These are phyloP conservation scores for Aspergillus eucalypticola DNA, from an alignment of 2,329 filamentous ascomycete genomes.

Conservation along the genomic window DNA sequence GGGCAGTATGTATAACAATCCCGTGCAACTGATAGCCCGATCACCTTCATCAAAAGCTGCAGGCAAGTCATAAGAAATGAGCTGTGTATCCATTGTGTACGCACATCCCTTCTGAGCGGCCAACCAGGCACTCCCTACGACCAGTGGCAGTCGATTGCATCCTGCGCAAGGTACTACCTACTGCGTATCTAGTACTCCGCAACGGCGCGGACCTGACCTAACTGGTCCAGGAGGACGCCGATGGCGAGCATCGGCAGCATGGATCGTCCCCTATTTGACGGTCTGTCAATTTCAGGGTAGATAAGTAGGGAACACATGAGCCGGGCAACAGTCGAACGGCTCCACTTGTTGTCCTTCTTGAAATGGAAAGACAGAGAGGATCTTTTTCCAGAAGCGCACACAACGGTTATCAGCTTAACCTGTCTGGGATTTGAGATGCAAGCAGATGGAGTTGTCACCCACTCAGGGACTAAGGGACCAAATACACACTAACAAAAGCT, in stretches of 20 bases:
- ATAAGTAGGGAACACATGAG: conserved; percentile 11
- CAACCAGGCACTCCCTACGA: no score
- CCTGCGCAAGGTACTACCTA: conserved; percentile 2
- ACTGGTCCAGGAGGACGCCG: not conserved
- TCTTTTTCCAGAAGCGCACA: conserved; percentile 22
- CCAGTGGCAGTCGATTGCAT: no score
- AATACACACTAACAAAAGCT: conserved; percentile 13
- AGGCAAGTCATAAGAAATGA: not conserved
- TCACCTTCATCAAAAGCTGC: not conserved
- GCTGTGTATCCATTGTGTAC: not conserved
- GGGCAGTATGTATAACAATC: not conserved
- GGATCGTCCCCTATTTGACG: conserved; percentile 16
- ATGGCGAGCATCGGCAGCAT: conserved; percentile 1
- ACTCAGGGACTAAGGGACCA: conserved; percentile 8
- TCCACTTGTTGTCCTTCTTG: conserved; percentile 33
- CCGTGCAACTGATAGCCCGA: not conserved
- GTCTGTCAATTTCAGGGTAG: conserved; percentile 11
- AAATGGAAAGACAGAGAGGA: conserved; percentile 22
- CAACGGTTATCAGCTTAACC: conserved; percentile 13
- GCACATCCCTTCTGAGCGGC: not conserved
- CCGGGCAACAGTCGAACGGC: conserved; percentile 14
- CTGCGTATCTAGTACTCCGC: not conserved
- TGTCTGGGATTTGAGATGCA: conserved; percentile 1
- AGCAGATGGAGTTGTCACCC: conserved; percentile 11
- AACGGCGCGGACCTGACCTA: not conserved